Conservation (phyloP, 352 stramenopile species). For the Elongisporangium prolatum region DNA sequence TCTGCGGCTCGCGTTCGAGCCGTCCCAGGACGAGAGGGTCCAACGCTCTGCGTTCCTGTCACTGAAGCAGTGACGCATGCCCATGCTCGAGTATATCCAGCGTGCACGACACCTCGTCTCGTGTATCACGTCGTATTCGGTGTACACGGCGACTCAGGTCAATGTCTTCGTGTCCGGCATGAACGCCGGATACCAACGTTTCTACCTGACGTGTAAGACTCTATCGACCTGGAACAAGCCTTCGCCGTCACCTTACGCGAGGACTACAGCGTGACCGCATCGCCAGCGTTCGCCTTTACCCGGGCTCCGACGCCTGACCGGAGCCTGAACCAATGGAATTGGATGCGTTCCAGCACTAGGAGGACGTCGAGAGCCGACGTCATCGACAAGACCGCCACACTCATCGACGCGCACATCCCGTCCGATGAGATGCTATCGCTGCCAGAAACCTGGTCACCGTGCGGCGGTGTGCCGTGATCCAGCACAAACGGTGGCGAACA, state of each 20-base stretch:
- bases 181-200: constrained; percentile 12
- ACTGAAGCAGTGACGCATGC: constrained; percentile 11
- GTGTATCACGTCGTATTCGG: constrained; percentile 5
- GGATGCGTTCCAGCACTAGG: constrained; percentile 5
- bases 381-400: neutral
- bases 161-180: constrained; percentile 16
- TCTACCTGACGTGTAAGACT: constrained; percentile 14
- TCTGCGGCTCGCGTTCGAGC: constrained; percentile 14
- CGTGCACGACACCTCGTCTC: constrained; percentile 14
- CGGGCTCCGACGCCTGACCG: no score
- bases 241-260: constrained; percentile 9
- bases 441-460: constrained; percentile 6
- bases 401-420: neutral
- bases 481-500: neutral
- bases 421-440: constrained; percentile 9
- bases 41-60: constrained; percentile 7
- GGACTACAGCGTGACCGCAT: constrained; percentile 12
- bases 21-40: constrained; percentile 10
- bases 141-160: constrained; percentile 18
- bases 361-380: neutral
- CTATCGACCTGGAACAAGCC: constrained; percentile 9
- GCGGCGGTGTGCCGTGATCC: constrained; percentile 10
- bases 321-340: constrained; percentile 13
- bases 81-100: constrained; percentile 17
- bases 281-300: neutral